Conservation (phyloP, 495 filamentous ascomycete genomes). For the Penicillium coprophilum region DNA sequence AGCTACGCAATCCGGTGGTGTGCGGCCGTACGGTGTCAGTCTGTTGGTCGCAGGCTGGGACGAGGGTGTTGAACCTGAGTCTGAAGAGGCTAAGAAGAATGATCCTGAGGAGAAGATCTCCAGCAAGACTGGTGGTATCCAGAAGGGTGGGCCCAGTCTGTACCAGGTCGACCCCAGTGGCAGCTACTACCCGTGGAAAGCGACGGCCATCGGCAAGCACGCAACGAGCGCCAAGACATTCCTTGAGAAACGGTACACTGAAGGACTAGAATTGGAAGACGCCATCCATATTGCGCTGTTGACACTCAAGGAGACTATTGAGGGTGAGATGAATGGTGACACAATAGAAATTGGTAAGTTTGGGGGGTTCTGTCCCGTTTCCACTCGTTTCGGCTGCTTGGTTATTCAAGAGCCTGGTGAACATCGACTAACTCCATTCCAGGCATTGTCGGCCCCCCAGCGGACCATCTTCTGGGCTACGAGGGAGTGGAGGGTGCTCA, state of each 20-base stretch:
- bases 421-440: conserved; percentile 8
- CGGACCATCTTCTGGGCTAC: conserved; percentile 86
- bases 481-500: conserved; percentile 87
- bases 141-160: conserved; percentile 93
- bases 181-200: conserved; percentile 99
- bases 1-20: conserved; percentile 95
- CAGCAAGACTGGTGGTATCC: conserved; percentile 87
- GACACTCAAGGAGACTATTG: conserved; percentile 98
- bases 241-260: conserved; percentile 96
- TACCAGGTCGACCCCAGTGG: conserved; percentile 98
- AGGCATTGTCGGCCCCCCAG: conserved; percentile 95
- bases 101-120: conserved; percentile 62
- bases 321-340: conserved; percentile 98
- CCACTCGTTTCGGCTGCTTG: background rate
- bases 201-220: conserved; percentile 97
- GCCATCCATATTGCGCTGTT: conserved; percentile 97
- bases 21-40: conserved; percentile 96
- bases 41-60: conserved; percentile 97
- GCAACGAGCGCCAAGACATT: conserved; percentile 98
- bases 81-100: conserved; percentile 48
- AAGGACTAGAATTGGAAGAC: conserved; percentile 96
- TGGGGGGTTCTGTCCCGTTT: background rate
- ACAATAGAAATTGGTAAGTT: conserved; percentile 94
- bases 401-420: background rate
- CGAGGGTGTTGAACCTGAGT: conserved; percentile 85